phyloP scores from a whole-genome alignment of 805 yeast genomes.

The Sugiyamaella floridensis region DNA sequence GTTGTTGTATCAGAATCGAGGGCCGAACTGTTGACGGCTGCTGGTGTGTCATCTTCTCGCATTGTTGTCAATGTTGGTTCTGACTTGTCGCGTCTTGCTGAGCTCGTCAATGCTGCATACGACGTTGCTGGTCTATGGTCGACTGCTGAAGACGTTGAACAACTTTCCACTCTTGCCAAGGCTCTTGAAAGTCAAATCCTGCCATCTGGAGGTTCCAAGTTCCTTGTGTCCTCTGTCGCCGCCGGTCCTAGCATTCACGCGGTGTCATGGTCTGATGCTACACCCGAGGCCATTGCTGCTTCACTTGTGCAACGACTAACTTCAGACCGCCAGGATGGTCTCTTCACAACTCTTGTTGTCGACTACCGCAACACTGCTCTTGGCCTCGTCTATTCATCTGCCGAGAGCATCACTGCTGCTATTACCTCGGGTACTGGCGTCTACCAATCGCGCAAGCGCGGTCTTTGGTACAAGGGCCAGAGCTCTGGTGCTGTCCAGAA shows the following conservation, averaged over 20 bases:
- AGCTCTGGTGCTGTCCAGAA: constrained; percentile 94
- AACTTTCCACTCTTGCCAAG: background rate
- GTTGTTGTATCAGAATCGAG: constrained; percentile 35
- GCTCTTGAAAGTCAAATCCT: background rate
- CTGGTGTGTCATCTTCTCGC: constrained; percentile 49
- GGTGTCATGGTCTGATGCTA: background rate
- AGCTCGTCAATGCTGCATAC: constrained; percentile 14
- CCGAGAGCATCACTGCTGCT: constrained; percentile 74
- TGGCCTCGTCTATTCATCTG: constrained; percentile 88
- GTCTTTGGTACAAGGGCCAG: constrained; percentile 92
- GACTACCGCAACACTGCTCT: constrained; percentile 62
- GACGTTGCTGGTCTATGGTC: background rate
- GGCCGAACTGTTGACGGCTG: constrained; percentile 31
- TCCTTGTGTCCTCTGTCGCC: background rate
- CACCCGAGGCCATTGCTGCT: constrained; percentile 13
- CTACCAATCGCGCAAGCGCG: constrained; percentile 83
- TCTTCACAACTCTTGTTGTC: constrained; percentile 77
- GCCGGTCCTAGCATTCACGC: background rate
- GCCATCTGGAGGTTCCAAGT: background rate
- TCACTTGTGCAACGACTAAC: constrained; percentile 47
- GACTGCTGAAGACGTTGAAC: constrained; percentile 5
- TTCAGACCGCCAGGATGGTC: constrained; percentile 82
- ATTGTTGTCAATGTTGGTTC: constrained; percentile 30
- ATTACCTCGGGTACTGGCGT: constrained; percentile 79
- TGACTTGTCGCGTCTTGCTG: constrained; percentile 7